phyloP scores from a whole-genome alignment of 1,139 yeast species.

The Torulaspora globosa region DNA sequence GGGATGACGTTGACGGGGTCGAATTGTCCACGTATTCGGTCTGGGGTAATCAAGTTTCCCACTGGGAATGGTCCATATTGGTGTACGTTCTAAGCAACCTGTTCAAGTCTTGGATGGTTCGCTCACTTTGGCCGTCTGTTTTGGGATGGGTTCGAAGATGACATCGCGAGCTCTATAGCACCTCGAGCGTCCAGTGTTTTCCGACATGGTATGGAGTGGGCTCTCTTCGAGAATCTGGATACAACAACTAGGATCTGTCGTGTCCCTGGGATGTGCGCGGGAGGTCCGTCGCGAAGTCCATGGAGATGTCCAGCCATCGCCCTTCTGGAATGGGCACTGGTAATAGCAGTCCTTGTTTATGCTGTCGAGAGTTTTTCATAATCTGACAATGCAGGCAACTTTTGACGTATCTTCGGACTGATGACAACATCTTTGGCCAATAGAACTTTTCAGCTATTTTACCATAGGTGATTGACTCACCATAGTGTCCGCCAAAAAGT shows the following conservation, averaged over 20 bases:
- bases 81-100: neutral
- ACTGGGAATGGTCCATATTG: neutral
- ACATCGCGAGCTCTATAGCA: neutral
- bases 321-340: neutral
- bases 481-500: neutral
- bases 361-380: neutral
- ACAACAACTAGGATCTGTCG: neutral
- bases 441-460: neutral
- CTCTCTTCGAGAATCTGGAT: neutral
- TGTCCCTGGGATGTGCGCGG: neutral
- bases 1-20: neutral
- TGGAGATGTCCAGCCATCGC: neutral
- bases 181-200: neutral
- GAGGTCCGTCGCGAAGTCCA: neutral
- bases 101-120: neutral
- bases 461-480: neutral
- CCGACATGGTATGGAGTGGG: neutral
- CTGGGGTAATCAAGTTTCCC: neutral
- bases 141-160: neutral
- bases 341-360: neutral
- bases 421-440: neutral
- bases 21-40: neutral
- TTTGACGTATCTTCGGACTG: neutral
- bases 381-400: neutral
- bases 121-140: neutral